Percentiles rank a stretch among this genome's conserved stretches.
These are phyloP conservation scores for Fraxinus nigra DNA, from an alignment of 305 asterid species.

Conservation along the genomic window DNA sequence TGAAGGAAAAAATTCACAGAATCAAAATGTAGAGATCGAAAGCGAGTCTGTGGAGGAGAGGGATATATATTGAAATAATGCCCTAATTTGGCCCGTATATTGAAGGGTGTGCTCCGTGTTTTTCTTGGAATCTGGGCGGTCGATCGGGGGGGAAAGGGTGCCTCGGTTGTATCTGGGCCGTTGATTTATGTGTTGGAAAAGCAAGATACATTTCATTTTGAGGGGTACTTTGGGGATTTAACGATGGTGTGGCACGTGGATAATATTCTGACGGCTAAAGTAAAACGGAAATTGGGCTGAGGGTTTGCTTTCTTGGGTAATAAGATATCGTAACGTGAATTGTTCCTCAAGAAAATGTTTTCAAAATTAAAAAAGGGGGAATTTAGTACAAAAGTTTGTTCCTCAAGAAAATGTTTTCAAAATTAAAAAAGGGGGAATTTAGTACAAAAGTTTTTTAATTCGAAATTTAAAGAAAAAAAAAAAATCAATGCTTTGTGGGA, in stretches of 20 bases:
- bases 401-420: conserved; percentile 21
- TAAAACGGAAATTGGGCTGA: background rate
- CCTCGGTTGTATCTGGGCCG: conserved; percentile 24
- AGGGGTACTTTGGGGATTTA: conserved; percentile 22
- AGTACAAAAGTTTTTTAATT: background rate
- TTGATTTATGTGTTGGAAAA: conserved; percentile 26
- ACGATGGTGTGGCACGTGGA: conserved; percentile 11
- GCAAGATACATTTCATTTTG: conserved; percentile 15
- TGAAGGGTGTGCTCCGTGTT: conserved; percentile 1
- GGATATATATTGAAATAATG: conserved; percentile 24
- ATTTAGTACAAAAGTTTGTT: conserved; percentile 9
- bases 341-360: conserved; percentile 28
- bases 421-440: background rate
- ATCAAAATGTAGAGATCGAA: conserved; percentile 17
- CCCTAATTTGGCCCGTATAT: conserved; percentile 29
- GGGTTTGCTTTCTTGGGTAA: conserved; percentile 16
- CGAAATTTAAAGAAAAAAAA: background rate
- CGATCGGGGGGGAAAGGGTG: conserved; percentile 9
- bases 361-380: background rate
- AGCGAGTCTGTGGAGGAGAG: background rate
- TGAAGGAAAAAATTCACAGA: conserved; percentile 10
- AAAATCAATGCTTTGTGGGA: background rate
- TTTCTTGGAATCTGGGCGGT: conserved; percentile 25
- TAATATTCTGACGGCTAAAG: conserved; percentile 1
- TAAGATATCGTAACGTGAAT: conserved; percentile 18